phyloP scores from a whole-genome alignment of 2,329 filamentous ascomycete species.

The Sphaerulina vaccinii region DNA sequence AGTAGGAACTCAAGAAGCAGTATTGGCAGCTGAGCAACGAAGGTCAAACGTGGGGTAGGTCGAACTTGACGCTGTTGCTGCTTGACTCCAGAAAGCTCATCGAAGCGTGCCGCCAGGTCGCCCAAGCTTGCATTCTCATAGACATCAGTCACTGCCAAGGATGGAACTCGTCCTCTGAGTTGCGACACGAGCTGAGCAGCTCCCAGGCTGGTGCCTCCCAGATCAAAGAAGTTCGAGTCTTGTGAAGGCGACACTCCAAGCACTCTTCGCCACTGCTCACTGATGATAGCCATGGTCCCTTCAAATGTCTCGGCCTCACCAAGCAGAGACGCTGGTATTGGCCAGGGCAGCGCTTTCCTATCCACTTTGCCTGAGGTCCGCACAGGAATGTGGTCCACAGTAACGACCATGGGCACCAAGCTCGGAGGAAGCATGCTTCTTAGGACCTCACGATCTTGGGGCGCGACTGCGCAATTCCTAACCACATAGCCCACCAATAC shows the following conservation, averaged over 20 bases:
- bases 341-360: conserved; percentile 11
- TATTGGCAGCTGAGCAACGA: conserved; percentile 6
- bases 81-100: background rate
- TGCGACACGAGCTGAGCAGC: conserved; percentile 12
- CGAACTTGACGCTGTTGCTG: background rate
- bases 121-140: conserved; percentile 2
- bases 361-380: conserved; percentile 10
- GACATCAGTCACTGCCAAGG: conserved; percentile 7
- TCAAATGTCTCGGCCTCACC: background rate
- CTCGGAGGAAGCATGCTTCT: conserved; percentile 12
- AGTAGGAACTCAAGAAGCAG: conserved; percentile 1
- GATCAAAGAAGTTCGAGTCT: conserved; percentile 12
- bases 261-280: conserved; percentile 12
- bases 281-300: conserved; percentile 1
- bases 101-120: conserved; percentile 4
- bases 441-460: conserved; percentile 10
- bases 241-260: conserved; percentile 4
- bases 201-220: conserved; percentile 10
- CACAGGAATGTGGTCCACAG: conserved; percentile 10
- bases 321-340: conserved; percentile 4
- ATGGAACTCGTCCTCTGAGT: background rate
- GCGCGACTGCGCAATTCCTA: background rate
- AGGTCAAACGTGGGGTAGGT: conserved; percentile 6
- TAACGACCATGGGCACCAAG: conserved; percentile 10
- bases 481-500: conserved; percentile 15